Evolutionary conservation across 257 asterid genomes (phyloP), one percentile per base, ranked within the genome.

Genomic region (Fraxinus anomala): DNA sequence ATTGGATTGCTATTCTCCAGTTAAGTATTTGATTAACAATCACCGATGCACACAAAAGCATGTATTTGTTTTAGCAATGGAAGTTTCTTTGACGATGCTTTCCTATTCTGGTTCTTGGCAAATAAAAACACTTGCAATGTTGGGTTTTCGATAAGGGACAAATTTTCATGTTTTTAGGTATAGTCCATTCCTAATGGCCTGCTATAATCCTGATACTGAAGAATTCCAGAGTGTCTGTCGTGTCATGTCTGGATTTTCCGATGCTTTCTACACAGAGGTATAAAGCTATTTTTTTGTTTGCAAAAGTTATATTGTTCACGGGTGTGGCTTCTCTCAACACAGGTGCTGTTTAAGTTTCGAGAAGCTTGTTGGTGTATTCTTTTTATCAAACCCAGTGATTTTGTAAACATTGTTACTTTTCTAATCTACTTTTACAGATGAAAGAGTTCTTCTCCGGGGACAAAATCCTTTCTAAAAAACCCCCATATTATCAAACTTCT

Each of bases 201-300:
- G 98, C 89, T 89, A 89, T 89, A 83, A 94, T 78, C 96, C 97
- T 23, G 96, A 92, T 36, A 89, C 90, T 6, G 96, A 94, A 87
- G 97, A 91, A 81, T 94, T 77, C 77, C 96, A 94, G 86, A 91
- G 98, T 28, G 97, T 94, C 16, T 92, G 98, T 82, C 96, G 98
- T 21, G 98, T 91, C 80, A 92, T 89, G 97, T 92, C 97, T 44
- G 97, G 96, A 80, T 89, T 94, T 84, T 92, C 98, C 39, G 98
- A 94, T 82, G 89, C 94, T 75, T 94, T 94, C 70, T 94, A 94
- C 79, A 82, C 14, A 59, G 91, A 94, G 98, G 98, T 87, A 86
- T 19, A 56, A 65, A 69, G 36, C 67, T 71, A 30, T 70, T 79
- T 37, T 9, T 73, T 66, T 17, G 16, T 21, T 77, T 69, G 73